Evolutionary conservation across 2,329 filamentous ascomycete genomes (phyloP).

Genomic region (Pestalotiopsis sp.): DNA sequence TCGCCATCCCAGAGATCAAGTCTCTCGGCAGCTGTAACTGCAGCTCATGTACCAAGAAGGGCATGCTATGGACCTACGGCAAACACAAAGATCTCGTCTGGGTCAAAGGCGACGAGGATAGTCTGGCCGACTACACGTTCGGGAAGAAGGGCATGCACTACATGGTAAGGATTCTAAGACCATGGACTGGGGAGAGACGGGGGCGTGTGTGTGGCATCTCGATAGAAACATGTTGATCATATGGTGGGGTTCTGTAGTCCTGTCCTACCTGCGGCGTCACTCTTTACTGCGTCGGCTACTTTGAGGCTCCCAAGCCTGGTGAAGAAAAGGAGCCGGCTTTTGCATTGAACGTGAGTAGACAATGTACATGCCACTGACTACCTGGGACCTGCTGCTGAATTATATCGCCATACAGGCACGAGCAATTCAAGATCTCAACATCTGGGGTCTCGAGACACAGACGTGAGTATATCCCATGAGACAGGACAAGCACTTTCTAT

Average conservation of each 20-base stretch:
- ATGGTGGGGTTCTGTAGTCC: slow-evolving; percentile 38
- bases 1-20: slow-evolving; percentile 57
- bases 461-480: slow-evolving; percentile 29
- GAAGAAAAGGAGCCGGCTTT: slow-evolving; percentile 29
- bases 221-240: not conserved
- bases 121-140: slow-evolving; percentile 46
- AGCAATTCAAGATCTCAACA: slow-evolving; percentile 43
- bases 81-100: slow-evolving; percentile 36
- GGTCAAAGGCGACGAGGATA: slow-evolving; percentile 43
- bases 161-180: slow-evolving; percentile 32
- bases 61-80: slow-evolving; percentile 37
- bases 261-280: slow-evolving; percentile 51
- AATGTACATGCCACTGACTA: not conserved
- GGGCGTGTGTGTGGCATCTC: not conserved
- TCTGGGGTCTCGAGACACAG: slow-evolving; percentile 37
- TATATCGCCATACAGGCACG: slow-evolving; percentile 33
- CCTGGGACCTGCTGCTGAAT: not conserved
- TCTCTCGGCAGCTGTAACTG: slow-evolving; percentile 62
- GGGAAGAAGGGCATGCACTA: slow-evolving; percentile 37
- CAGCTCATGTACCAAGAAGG: slow-evolving; percentile 60
- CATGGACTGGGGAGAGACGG: not conserved
- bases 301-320: slow-evolving; percentile 22
- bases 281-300: slow-evolving; percentile 31
- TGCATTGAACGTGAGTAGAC: slow-evolving; percentile 42
- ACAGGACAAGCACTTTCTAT: not conserved